Percentiles rank a stretch among this genome's conserved stretches.
phyloP scores from a whole-genome alignment of 176 grass and related monocot species.

The Guadua angustifolia region DNA sequence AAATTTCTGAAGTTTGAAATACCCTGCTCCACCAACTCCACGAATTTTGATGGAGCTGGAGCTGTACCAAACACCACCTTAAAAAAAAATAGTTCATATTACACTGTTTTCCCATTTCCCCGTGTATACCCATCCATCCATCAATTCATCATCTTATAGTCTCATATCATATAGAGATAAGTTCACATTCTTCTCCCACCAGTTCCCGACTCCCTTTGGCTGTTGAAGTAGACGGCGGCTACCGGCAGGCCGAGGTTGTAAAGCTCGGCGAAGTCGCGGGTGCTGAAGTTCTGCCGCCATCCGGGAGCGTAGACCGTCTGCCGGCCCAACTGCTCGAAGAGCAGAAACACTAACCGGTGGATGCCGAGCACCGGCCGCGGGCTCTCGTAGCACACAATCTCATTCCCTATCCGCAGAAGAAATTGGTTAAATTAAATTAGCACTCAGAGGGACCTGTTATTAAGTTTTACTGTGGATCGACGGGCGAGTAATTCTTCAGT shows the following conservation, averaged over 20 bases:
- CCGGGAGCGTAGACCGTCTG: slow-evolving; percentile 70
- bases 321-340: slow-evolving; percentile 74
- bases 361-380: slow-evolving; percentile 79
- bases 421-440: neutral
- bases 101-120: slow-evolving; percentile 23
- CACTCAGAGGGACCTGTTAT: neutral
- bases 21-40: too few relatives aligned
- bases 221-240: slow-evolving; percentile 89
- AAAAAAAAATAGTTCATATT: slow-evolving; percentile 2
- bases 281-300: slow-evolving; percentile 84
- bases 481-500: neutral
- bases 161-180: neutral
- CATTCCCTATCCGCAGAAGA: slow-evolving; percentile 44
- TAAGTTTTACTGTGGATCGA: neutral
- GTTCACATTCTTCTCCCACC: slow-evolving; percentile 78
- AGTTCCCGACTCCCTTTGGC: slow-evolving; percentile 75
- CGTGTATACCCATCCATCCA: neutral
- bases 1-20: too few relatives aligned
- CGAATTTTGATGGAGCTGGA: too few relatives aligned
- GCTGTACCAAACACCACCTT: too few relatives aligned
- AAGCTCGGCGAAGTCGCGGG: slow-evolving; percentile 86
- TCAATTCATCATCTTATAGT: neutral
- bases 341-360: slow-evolving; percentile 83
- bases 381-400: slow-evolving; percentile 70
- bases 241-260: slow-evolving; percentile 84